Evolutionary conservation across 1,284 basidiomycete genomes (phyloP), one percentile per base, ranked within the genome.

Genomic region (Pseudozyma hubeiensis): DNA sequence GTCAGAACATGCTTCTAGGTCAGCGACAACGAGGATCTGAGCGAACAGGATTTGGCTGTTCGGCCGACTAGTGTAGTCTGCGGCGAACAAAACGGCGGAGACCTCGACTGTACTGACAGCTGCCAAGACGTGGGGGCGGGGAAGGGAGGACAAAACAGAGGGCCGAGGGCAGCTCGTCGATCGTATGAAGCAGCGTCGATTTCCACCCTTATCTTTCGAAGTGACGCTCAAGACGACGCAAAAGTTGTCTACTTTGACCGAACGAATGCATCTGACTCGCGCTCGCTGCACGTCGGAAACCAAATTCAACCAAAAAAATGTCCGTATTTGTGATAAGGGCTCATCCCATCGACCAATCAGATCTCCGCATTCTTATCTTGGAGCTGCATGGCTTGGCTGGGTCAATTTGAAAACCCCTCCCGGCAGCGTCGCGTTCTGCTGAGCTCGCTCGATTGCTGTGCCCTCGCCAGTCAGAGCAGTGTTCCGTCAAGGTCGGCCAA

Each of bases 351-450:
- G 37, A 45, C 67, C 59, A 57, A 64, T 66, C 62, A 69, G 35
- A 53, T 40, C 55, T 77, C 88, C 86, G 60, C 86, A 11, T 85
- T 89, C 90, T 83, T 53, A 68, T 59, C 54, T 55, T 33, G 16
- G 24, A 24, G 24, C 24, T 24, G 24, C 24, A 24, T 24, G 24
- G 24, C 24, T 24, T 24, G 24, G 2, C 24, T 24, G 24, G 24
- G 24, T 24, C 24, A 45, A 29, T 45, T 45, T 16, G 35, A 37
- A 37, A 37, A 37, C 2, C 24, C 24, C 24, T 24, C 24, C 24
- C 24, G 24, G 24, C 2, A 24, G 24, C 24, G 24, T 24, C 24
- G 24, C 24, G 24, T 24, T 24, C 24, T 24, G 24, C 24, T 24
- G 24, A 24, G 24, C 24, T 24, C 24, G 24, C 24, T 24, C 24